Evolutionary conservation across 78 protist species (phyloP).

Genomic region (Cavenderia fasciculata): DNA sequence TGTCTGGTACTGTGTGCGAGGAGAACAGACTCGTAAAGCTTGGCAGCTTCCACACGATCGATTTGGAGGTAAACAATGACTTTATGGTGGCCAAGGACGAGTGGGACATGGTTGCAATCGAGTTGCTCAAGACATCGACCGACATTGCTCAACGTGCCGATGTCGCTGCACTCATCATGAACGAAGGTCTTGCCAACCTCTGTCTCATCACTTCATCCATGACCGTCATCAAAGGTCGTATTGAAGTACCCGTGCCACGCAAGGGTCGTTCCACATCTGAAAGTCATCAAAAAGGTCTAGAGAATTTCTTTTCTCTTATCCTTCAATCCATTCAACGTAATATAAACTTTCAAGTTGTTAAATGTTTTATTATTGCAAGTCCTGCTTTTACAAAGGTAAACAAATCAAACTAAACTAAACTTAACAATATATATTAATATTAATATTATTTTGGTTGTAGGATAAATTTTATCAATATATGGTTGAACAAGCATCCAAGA

Average conservation of each 20-base stretch:
- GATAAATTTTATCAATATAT: constrained; percentile 80
- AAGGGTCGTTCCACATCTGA: constrained; percentile 71
- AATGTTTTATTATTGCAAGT: constrained; percentile 88
- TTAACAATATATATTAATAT: neutral
- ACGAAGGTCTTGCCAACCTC: constrained; percentile 85
- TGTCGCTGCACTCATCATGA: constrained; percentile 85
- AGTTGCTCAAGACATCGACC: constrained; percentile 81
- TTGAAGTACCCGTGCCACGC: constrained; percentile 84
- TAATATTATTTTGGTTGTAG: neutral
- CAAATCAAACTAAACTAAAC: neutral
- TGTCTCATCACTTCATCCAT: constrained; percentile 87
- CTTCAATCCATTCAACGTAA: constrained; percentile 82
- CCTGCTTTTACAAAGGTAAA: constrained; percentile 86
- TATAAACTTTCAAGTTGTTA: constrained; percentile 88
- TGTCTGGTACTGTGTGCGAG: constrained; percentile 77
- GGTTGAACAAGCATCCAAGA: constrained; percentile 48
- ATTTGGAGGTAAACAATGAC: constrained; percentile 82
- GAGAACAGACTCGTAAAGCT: constrained; percentile 85
- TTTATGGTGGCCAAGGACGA: constrained; percentile 76
- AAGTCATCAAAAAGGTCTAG: constrained; percentile 79
- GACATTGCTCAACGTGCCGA: constrained; percentile 86
- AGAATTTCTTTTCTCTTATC: constrained; percentile 83
- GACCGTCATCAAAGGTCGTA: constrained; percentile 85
- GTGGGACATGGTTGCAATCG: constrained; percentile 89
- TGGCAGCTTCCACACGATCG: constrained; percentile 93